Evolutionary conservation across 2,329 filamentous ascomycete species (phyloP), one percentile per base, ranked within the genome.

Genomic region (Phoma sp.): DNA sequence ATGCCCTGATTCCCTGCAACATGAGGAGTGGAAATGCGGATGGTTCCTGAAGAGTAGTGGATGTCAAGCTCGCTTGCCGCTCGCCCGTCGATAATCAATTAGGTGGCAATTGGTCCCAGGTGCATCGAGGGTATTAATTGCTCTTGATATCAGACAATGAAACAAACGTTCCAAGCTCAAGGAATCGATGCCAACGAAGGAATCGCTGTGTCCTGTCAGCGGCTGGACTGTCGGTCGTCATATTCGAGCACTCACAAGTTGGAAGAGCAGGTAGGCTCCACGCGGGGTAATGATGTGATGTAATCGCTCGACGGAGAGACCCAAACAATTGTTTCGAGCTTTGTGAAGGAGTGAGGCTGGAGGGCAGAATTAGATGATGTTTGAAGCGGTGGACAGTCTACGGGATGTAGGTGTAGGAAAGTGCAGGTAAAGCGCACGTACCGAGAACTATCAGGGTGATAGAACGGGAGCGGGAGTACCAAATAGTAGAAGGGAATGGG

Each of bases 1-100:
- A 67, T 58, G 69, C 62, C 49, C 70, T 58, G 32, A 72, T 68
- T 49, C 68, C 67, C 61, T 73, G 71, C 68, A 73, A 73, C 71
- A 73, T 74, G 68, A 52, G 67, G 69, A 67, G 60, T 42, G 30
- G 5, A 18, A 26, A 20, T 36, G 30, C 4, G 5, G 20, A n/a
- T 20, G 11, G 9, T 10, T 9, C 5, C 5, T 11, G 4, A 10
- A 6, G n/a, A 46, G n/a, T 40, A 6, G 37, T 20, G 18, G n/a
- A 33, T n/a, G 26, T 53, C 18, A 30, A 42, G 37, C 11, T 42
- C 23, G 12, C 4, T 36, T 17, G n/a, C 14, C 36, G 21, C 5
- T 25, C 12, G 20, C 14, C 4, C 7, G 23, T 38, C 5, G 28
- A 42, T 36, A 1, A n/a, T 33, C 23, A 14, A 28, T 46, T n/a